Percentiles rank a stretch among this genome's conserved stretches.
Conservation (phyloP, 2,329 filamentous ascomycete genomes). For the Orbilia brochopaga region DNA sequence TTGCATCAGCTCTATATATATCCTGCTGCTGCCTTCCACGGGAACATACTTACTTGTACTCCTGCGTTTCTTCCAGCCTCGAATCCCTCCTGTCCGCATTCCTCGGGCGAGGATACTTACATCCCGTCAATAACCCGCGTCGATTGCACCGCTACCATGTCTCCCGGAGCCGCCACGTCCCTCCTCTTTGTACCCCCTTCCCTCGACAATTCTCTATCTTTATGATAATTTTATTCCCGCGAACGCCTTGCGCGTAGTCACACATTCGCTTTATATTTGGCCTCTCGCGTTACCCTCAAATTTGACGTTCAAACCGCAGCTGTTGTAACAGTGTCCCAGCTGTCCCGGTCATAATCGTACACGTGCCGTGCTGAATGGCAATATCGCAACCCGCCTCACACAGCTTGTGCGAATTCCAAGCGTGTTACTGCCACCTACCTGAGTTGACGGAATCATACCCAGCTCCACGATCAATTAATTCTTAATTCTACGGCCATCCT, state of each 20-base stretch:
- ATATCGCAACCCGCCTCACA: constrained; percentile 6
- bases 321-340: constrained; percentile 42
- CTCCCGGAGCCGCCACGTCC: constrained; percentile 12
- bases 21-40: background rate
- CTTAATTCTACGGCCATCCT: constrained; percentile 2
- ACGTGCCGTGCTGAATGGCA: background rate
- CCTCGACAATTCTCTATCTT: constrained; percentile 15
- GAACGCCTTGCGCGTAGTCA: constrained; percentile 34
- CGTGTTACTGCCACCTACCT: background rate
- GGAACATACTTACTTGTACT: background rate
- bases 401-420: constrained; percentile 51
- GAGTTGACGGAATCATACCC: constrained; percentile 39
- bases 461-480: constrained; percentile 14
- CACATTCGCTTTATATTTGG: constrained; percentile 27
- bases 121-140: background rate
- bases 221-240: constrained; percentile 35
- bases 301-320: constrained; percentile 6
- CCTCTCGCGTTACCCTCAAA: constrained; percentile 6
- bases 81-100: background rate
- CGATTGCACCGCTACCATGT: constrained; percentile 33
- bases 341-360: background rate
- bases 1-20: too few species aligned
- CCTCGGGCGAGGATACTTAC: background rate
- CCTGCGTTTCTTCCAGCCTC: background rate
- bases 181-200: constrained; percentile 13